Base-by-base conservation (phyloP, 2,329 filamentous ascomycete genomes). In the Clonostachys sp. region DNA sequence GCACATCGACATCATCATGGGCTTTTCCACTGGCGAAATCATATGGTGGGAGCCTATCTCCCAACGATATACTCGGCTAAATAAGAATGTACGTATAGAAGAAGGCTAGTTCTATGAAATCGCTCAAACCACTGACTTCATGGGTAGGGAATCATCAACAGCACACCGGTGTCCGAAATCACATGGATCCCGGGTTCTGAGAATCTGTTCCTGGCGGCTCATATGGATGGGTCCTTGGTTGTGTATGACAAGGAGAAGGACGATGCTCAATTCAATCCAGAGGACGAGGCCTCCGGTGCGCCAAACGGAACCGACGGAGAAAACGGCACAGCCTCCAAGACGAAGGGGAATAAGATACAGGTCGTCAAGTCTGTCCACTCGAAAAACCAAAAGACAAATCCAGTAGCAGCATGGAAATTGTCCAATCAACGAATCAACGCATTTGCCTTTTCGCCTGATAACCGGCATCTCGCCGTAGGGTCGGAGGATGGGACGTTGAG, bases 231-330 rank as follows among this genome's bases (percentile, higher is more conserved):
- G 2, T 86, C 87, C 4, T 67, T 99, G 41, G 80, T 99, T 4
- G 90, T 97, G 2, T 99, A 97, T 57, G 94, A 99, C 67, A 99
- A 97, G 68, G 91, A 96, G 61, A 96, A 94, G 63, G 91, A 96
- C 53, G 91, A 96, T 62, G 84, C 85, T 1, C 75, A 83, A 2
- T 94, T 96, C 58, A 75, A 81, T 4, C 78, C 87, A 0, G 90
- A 95, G 61, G 78, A 86, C 34, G 74, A 80, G 48, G 61, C 50
- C 36, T 44, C 56, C 51, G 24, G 24, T 30, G 24, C 9, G 24
- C 24, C 24, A 30, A 92, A 91, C 56, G 87, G 89, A 55, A 87
- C 91, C 62, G 81, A 84, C 5, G 62, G 60, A 55, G 64, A 70
- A n/a, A 53, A 59, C 5, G 62, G 61, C 34, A 67, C 70, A 44